phyloP scores from a whole-genome alignment of 1,284 basidiomycete species.

The Thelephora terrestris region DNA sequence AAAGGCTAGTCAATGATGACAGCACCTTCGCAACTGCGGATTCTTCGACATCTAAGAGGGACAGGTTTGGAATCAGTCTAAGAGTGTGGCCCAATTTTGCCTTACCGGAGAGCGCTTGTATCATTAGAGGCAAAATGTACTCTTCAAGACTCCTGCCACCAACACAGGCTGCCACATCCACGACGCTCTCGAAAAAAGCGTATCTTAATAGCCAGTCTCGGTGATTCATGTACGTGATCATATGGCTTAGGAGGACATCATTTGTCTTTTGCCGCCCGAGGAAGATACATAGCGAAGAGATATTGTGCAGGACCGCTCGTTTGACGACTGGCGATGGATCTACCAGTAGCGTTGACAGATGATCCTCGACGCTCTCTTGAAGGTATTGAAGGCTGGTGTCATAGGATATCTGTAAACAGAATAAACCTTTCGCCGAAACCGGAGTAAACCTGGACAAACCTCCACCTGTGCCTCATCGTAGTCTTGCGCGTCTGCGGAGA shows the following conservation, averaged over 20 bases:
- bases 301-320: slow-evolving; percentile 67
- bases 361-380: slow-evolving; percentile 80
- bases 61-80: slow-evolving; percentile 4
- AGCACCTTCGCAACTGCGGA: slow-evolving; percentile 86
- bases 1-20: slow-evolving; percentile 74
- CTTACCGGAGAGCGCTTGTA: slow-evolving; percentile 83
- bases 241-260: slow-evolving; percentile 91
- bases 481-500: slow-evolving; percentile 56
- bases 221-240: slow-evolving; percentile 98
- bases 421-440: slow-evolving; percentile 8
- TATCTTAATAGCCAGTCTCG: slow-evolving; percentile 86
- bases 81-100: slow-evolving; percentile 2
- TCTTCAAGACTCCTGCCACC: slow-evolving; percentile 81
- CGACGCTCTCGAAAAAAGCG: slow-evolving; percentile 93
- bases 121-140: slow-evolving; percentile 88
- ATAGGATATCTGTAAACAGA: slow-evolving; percentile 63
- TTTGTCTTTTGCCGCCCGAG: slow-evolving; percentile 89
- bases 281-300: slow-evolving; percentile 86
- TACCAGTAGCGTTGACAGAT: slow-evolving; percentile 70
- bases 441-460: slow-evolving; percentile 29
- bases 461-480: slow-evolving; percentile 70
- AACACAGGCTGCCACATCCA: slow-evolving; percentile 89
- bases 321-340: slow-evolving; percentile 71
- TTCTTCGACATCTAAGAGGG: slow-evolving; percentile 78
- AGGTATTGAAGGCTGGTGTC: slow-evolving; percentile 81